Evolutionary conservation across 257 asterid species (phyloP), one percentile per base, ranked within the genome.

Genomic region (Haberlea rhodopensis): DNA sequence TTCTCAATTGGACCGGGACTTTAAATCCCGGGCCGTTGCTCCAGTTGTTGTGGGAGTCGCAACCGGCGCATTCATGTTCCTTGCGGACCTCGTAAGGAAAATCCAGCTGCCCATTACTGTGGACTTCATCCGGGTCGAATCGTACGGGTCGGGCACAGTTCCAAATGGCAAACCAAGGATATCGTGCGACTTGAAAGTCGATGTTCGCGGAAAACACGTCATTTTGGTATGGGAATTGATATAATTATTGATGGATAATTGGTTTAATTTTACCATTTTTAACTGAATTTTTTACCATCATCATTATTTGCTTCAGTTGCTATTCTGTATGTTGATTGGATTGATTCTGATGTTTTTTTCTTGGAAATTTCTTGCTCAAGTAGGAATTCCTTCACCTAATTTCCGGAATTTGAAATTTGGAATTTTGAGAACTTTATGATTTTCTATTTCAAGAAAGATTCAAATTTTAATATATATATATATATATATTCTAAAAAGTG

Each of bases 21-120:
- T 89, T 76, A 37, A 60, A 62, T 6, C 66, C 60, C 20, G 18
- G 28, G 19, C 49, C 26, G 67, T 68, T 3, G 60, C 80, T 75
- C 94, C 96, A 0, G 91, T 76, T 31, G 5, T 85, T 0, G 95
- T 92, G 18, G 99, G 96, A 1, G 97, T 92, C n/a, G 97, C 97
- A 61, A 89, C 95, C 55, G 97, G 97, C 16, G 99, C 96, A 0
- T 80, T 92, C 68, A 63, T 92, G 16, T 92, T 92, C 77, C 67
- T 89, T 23, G 97, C 96, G 8, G 99, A 92, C 75, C 95, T 92
- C 21, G 96, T 80, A 11, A 73, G 97, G 71, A 67, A 81, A 57
- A 80, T 89, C 63, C 81, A 71, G n/a, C 77, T 89, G 1, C 88
- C 96, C 60, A 40, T 89, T 28, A 57, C 81, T 8, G 91, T 92